Evolutionary conservation across 2,329 filamentous ascomycete genomes (phyloP).

Genomic region (Curvularia sp.): DNA sequence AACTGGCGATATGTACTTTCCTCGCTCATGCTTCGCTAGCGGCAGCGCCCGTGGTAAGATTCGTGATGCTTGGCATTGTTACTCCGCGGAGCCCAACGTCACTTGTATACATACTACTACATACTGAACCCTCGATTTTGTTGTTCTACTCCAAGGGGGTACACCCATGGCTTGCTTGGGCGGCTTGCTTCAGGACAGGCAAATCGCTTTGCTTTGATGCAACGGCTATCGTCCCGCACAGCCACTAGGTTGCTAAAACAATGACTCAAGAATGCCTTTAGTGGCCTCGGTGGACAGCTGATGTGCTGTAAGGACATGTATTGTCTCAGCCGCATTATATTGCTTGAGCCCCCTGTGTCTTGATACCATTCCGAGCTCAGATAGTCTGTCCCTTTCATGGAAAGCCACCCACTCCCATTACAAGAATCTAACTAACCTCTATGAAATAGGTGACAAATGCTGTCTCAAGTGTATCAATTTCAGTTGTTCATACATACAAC

Average conservation of each 20-base stretch:
- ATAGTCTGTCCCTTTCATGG: not conserved
- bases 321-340: not conserved
- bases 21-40: constrained; percentile 15
- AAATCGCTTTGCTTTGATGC: not conserved
- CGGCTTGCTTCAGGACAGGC: not conserved
- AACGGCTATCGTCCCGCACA: not conserved
- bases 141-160: not conserved
- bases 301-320: constrained; percentile 3
- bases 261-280: not conserved
- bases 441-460: not conserved
- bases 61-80: constrained; percentile 16
- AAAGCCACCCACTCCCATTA: not conserved
- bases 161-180: not conserved
- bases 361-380: not conserved
- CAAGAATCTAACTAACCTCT: not conserved
- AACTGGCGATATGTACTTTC: constrained; percentile 10
- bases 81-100: constrained; percentile 18
- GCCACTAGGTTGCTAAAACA: not conserved
- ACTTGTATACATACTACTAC: constrained; percentile 6
- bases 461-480: not conserved
- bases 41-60: constrained; percentile 18
- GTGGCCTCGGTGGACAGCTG: not conserved
- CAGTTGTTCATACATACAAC: not conserved
- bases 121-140: not conserved
- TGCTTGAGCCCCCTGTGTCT: not conserved